Evolutionary conservation across 768 basidiomycete species (phyloP).

Genomic region (Tremella fuciformis): DNA sequence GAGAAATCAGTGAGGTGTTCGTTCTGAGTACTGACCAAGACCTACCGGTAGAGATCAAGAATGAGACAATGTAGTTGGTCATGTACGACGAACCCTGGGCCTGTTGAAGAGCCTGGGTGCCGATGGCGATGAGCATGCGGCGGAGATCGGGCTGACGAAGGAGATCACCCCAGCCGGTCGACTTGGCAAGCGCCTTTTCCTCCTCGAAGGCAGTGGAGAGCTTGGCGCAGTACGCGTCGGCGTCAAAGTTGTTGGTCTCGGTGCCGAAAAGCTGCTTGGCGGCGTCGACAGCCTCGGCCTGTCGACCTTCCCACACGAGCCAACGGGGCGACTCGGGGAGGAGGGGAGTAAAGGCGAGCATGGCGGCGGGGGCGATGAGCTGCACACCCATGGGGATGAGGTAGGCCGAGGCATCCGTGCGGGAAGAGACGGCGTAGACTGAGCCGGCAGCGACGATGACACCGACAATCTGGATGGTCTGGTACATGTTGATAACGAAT

Average conservation of each 20-base stretch:
- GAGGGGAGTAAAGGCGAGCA: conserved; percentile 14
- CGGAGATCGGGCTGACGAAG: conserved; percentile 19
- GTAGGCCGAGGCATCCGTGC: conserved; percentile 13
- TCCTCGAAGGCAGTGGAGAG: conserved; percentile 29
- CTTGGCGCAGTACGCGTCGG: conserved; percentile 26
- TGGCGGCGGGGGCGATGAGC: conserved; percentile 17
- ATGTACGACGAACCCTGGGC: conserved; percentile 27
- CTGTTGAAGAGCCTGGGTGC: conserved; percentile 28
- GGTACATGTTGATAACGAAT: conserved; percentile 29
- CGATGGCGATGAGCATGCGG: conserved; percentile 26
- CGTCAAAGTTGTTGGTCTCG: conserved; percentile 19
- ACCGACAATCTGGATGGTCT: conserved; percentile 36
- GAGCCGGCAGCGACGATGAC: conserved; percentile 30
- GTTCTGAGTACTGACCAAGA: background rate
- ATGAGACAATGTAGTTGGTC: conserved; percentile 8
- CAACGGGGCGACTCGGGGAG: conserved; percentile 27
- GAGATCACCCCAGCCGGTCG: conserved; percentile 15
- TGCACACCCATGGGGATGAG: conserved; percentile 31
- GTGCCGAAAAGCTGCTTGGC: conserved; percentile 19
- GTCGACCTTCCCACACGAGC: conserved; percentile 23
- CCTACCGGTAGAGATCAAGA: background rate
- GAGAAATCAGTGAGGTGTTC: background rate
- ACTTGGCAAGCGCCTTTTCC: conserved; percentile 8
- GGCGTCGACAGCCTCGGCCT: conserved; percentile 18
- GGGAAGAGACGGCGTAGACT: conserved; percentile 25